Conservation (phyloP, 2,329 filamentous ascomycete genomes). For the Aspergillus aculeatus region DNA sequence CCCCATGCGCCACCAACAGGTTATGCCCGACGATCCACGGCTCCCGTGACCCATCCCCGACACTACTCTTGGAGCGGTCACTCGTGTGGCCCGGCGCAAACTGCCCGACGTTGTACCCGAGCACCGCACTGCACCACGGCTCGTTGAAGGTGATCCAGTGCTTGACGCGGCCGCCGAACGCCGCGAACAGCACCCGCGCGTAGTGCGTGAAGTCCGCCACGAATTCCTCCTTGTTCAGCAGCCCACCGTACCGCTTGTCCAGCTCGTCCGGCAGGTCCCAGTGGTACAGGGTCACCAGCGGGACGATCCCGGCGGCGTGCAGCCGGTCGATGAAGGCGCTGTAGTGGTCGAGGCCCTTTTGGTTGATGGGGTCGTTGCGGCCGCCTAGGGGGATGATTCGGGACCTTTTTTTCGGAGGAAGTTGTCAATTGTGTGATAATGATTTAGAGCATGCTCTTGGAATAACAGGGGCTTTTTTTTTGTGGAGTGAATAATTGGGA, state of each 20-base stretch:
- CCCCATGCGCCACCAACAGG: constrained; percentile 74
- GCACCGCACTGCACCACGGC: constrained; percentile 79
- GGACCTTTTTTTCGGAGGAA: constrained; percentile 42
- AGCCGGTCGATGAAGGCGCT: constrained; percentile 75
- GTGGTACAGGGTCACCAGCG: constrained; percentile 81
- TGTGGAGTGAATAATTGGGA: background rate
- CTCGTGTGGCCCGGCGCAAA: constrained; percentile 83
- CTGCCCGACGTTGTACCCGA: constrained; percentile 74
- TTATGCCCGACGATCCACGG: constrained; percentile 82
- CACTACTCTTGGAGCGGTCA: constrained; percentile 66
- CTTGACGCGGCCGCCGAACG: constrained; percentile 71
- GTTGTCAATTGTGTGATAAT: background rate
- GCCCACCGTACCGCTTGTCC: constrained; percentile 76
- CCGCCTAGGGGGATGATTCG: constrained; percentile 84
- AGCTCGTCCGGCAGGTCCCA: constrained; percentile 82
- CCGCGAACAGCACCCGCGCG: constrained; percentile 71
- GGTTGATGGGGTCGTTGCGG: constrained; percentile 76
- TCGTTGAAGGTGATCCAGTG: constrained; percentile 92
- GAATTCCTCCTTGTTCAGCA: constrained; percentile 79
- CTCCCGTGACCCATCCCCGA: constrained; percentile 73
- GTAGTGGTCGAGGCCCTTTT: constrained; percentile 75
- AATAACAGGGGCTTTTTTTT: too few species aligned
- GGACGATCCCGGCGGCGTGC: constrained; percentile 71
- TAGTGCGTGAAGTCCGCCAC: constrained; percentile 78
- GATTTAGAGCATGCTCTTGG: background rate